Base-by-base conservation (phyloP, 1,139 yeast genomes). In the Yamadazyma jaroonii region DNA sequence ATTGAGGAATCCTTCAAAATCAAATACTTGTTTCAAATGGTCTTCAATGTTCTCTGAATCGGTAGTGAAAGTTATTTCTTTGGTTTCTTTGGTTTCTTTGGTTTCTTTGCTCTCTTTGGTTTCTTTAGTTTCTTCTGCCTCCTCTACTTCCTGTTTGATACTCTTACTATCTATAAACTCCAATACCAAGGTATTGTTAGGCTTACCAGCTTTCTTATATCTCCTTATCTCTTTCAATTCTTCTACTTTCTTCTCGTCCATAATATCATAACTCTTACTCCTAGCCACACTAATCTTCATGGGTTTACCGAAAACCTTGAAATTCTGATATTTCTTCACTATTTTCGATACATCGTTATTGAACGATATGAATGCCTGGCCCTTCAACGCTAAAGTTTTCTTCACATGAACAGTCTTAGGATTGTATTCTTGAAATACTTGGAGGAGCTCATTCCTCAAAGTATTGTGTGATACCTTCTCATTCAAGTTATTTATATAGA, bases 361-460 rank as follows among this genome's bases (percentile, higher is more conserved):
- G 49, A 75, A 78, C 9, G 88, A 47, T 22, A 92, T 71, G 58
- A 89, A 92, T 2, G 96, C 96, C 58, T 89, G 97, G 2, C 96
- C 96, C 40, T 81, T 72, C 74, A 85, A 70, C 41, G 70, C 72
- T 21, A 85, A 52, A 50, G 80, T 82, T 45, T 73, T 73, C 44
- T 79, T 81, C 1, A 89, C 79, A 1, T 78, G 68, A 6, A 88
- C 61, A 30, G 75, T 77, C 9, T 72, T 46, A 1, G 84, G 66
- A 0, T 62, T 54, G 28, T 42, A 46, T 0, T 86, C 84, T 54
- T 67, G 42, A 31, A 82, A 81, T 2, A 68, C 44, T 2, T 57
- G 52, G 4, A 48, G 45, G 6, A 87, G 65, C 10, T 64, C 67
- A 2, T 53, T 47, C 43, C 74, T 77, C 24, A 87, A 61, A 14